Percentiles rank a stretch among this genome's conserved stretches.
Conservation (phyloP, 202 grass and related monocot genomes). For the Saccharum hybrid region DNA sequence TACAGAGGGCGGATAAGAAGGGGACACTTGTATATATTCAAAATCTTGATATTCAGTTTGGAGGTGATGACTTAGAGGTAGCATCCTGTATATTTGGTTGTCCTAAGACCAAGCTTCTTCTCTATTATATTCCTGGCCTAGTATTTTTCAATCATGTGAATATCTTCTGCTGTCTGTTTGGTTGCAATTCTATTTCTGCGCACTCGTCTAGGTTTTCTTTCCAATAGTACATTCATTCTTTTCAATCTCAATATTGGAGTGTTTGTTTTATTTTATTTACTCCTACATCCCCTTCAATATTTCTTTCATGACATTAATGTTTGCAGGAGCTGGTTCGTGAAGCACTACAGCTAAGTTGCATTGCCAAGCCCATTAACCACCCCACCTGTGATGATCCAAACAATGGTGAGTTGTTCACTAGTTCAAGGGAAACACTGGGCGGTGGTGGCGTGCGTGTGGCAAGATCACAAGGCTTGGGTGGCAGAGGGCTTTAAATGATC, state of each 20-base stretch:
- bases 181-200: background rate
- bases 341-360: conserved; percentile 51
- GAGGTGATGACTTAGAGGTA: conserved; percentile 84
- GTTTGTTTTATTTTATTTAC: conserved; percentile 29
- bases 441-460: background rate
- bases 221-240: background rate
- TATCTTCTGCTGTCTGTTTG: conserved; percentile 26
- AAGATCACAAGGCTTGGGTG: no score
- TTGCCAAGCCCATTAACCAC: conserved; percentile 56
- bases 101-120: conserved; percentile 30
- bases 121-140: conserved; percentile 36
- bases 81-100: conserved; percentile 32
- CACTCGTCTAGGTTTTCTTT: background rate
- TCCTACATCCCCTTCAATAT: background rate
- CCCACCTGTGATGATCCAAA: conserved; percentile 63
- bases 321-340: conserved; percentile 52
- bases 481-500: no score
- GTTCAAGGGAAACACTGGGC: background rate
- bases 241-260: background rate
- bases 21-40: conserved; percentile 80
- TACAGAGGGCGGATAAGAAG: conserved; percentile 54
- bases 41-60: conserved; percentile 81
- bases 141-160: conserved; percentile 40
- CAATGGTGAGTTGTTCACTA: conserved; percentile 53
- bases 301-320: conserved; percentile 31